Conservation (phyloP, 257 asterid species). For the Scutellaria galericulata region DNA sequence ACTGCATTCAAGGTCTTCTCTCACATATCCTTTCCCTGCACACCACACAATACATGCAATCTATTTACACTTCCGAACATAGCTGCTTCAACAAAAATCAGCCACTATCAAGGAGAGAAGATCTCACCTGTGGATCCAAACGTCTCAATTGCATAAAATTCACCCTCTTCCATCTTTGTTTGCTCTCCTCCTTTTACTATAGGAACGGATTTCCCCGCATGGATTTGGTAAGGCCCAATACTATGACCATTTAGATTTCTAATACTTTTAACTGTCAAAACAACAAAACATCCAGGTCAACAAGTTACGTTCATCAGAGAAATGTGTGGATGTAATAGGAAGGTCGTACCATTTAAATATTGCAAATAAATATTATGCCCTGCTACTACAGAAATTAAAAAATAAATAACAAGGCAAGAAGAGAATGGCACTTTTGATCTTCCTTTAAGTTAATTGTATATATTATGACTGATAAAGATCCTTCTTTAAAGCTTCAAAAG, state of each 20-base stretch:
- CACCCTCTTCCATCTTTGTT: conserved; percentile 99
- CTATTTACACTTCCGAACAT: conserved; percentile 5
- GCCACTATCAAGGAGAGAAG: neutral
- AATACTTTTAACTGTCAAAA: conserved; percentile 84
- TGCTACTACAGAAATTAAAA: neutral
- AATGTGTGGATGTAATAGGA: neutral
- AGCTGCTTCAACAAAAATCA: conserved; percentile 19
- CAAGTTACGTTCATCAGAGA: conserved; percentile 8
- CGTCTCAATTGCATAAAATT: conserved; percentile 95
- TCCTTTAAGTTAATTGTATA: neutral
- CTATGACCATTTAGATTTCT: conserved; percentile 97
- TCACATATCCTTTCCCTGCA: conserved; percentile 88
- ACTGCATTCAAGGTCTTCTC: conserved; percentile 99
- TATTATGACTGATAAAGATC: neutral
- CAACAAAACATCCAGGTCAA: conserved; percentile 38
- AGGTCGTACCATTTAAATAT: neutral
- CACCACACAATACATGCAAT: conserved; percentile 23
- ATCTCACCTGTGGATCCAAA: conserved; percentile 91
- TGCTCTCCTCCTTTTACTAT: conserved; percentile 98
- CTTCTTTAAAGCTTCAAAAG: conserved; percentile 10
- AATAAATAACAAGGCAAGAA: neutral
- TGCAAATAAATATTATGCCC: neutral
- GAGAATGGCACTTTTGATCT: neutral
- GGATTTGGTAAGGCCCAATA: conserved; percentile 90
- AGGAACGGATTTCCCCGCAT: conserved; percentile 98